Conservation (phyloP, 2,329 filamentous ascomycete species). For the Fusarium humuli region DNA sequence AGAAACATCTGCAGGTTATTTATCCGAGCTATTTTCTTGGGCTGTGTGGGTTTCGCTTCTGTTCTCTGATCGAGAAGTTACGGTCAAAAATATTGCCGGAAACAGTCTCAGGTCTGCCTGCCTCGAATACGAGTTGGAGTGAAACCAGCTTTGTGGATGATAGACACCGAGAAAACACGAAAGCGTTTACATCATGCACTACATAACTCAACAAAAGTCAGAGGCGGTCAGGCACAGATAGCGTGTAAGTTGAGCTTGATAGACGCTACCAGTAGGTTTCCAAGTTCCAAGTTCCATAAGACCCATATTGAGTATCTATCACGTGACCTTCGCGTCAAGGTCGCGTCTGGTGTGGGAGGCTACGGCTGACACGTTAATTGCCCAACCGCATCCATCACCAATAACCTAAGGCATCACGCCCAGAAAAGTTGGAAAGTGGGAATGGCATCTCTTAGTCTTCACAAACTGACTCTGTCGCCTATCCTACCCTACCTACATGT, state of each 20-base stretch:
- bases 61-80: not conserved
- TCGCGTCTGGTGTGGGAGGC: slow-evolving; percentile 35
- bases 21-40: slow-evolving; percentile 9
- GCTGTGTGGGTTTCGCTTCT: not conserved
- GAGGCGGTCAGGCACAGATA: slow-evolving; percentile 5
- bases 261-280: not conserved
- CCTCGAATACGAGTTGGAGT: not conserved
- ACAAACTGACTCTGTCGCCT: slow-evolving; percentile 27
- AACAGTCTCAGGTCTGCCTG: slow-evolving; percentile 1
- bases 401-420: slow-evolving; percentile 18
- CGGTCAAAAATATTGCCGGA: not conserved
- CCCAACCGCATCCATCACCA: slow-evolving; percentile 25
- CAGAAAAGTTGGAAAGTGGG: not conserved
- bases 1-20: not conserved
- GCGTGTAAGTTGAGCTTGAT: not conserved
- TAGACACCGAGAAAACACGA: not conserved
- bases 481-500: not conserved
- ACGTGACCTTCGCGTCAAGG: slow-evolving; percentile 50
- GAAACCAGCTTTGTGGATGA: not conserved
- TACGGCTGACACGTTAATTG: slow-evolving; percentile 45
- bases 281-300: not conserved
- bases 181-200: not conserved
- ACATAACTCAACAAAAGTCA: not conserved
- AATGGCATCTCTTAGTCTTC: slow-evolving; percentile 17
- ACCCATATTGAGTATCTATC: slow-evolving; percentile 12